These are phyloP conservation scores for Paramyrothecium roridum DNA, from an alignment of 2,329 filamentous ascomycete genomes.

Conservation along the genomic window DNA sequence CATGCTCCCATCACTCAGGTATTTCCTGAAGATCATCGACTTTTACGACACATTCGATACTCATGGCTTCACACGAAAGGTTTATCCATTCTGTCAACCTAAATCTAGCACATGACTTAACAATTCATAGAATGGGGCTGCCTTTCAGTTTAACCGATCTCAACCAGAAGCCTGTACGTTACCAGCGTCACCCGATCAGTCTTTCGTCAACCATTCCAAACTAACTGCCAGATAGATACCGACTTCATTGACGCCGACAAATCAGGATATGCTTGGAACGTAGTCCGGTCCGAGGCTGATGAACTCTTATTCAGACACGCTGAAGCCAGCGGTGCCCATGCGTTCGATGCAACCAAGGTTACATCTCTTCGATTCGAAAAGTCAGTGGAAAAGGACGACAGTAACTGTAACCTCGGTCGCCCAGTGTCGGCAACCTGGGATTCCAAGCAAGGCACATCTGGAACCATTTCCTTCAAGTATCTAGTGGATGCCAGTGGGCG, in stretches of 20 bases:
- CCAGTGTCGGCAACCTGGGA: conserved; percentile 33
- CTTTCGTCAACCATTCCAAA: too few relatives aligned
- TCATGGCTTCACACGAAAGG: conserved; percentile 38
- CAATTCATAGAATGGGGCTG: too few relatives aligned
- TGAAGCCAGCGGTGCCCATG: conserved; percentile 31
- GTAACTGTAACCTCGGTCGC: conserved; percentile 15
- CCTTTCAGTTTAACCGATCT: too few relatives aligned
- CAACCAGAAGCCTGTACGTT: too few relatives aligned
- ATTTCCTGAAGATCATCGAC: conserved; percentile 42
- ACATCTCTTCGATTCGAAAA: conserved; percentile 12
- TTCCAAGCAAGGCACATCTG: conserved; percentile 26
- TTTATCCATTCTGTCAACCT: neutral
- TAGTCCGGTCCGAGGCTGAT: conserved; percentile 43
- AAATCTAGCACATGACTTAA: too few relatives aligned
- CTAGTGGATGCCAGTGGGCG: conserved; percentile 47
- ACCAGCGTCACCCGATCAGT: too few relatives aligned
- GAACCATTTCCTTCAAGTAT: conserved; percentile 41
- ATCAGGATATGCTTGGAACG: conserved; percentile 39
- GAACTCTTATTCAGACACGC: conserved; percentile 42
- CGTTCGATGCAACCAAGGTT: conserved; percentile 37
- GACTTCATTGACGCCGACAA: conserved; percentile 38
- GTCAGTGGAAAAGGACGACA: neutral
- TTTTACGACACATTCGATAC: conserved; percentile 32
- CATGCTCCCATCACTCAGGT: conserved; percentile 33
- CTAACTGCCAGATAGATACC: too few relatives aligned